Percentiles rank a stretch among this genome's conserved stretches.
Conservation (phyloP, 805 yeast genomes). For the Teunomyces pallodes region DNA sequence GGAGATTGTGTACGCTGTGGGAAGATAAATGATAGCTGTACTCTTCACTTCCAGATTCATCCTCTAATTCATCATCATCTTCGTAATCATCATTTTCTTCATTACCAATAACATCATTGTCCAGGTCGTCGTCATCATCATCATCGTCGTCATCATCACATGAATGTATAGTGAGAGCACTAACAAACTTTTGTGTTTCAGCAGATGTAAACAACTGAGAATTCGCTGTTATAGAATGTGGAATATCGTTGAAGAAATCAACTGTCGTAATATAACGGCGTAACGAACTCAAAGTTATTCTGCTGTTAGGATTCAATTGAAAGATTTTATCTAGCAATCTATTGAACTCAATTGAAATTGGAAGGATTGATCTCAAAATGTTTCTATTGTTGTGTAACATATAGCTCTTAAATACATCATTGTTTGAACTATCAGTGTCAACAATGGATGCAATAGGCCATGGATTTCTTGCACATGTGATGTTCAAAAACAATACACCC, state of each 20-base stretch:
- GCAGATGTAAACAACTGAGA: not conserved
- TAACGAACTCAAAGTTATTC: conserved; percentile 41
- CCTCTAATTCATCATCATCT: not conserved
- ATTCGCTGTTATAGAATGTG: not conserved
- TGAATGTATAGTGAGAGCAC: conserved; percentile 2
- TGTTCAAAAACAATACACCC: conserved; percentile 75
- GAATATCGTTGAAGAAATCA: conserved; percentile 31
- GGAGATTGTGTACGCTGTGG: conserved; percentile 3
- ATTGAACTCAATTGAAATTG: conserved; percentile 65
- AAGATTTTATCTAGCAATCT: conserved; percentile 47
- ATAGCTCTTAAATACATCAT: conserved; percentile 60
- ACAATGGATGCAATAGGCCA: conserved; percentile 76
- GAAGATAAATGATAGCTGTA: conserved; percentile 5
- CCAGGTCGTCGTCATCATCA: conserved; percentile 4
- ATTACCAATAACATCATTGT: not conserved
- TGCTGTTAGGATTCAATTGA: conserved; percentile 46
- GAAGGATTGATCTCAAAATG: conserved; percentile 64
- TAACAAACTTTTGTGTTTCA: conserved; percentile 2
- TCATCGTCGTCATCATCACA: not conserved
- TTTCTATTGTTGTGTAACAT: conserved; percentile 44
- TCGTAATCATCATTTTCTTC: not conserved
- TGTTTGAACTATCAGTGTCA: conserved; percentile 43
- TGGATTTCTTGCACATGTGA: conserved; percentile 82
- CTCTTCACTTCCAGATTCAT: not conserved
- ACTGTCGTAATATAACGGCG: conserved; percentile 33